Conservation (phyloP, 1,139 yeast genomes). For the Pneumocystis sp. region DNA sequence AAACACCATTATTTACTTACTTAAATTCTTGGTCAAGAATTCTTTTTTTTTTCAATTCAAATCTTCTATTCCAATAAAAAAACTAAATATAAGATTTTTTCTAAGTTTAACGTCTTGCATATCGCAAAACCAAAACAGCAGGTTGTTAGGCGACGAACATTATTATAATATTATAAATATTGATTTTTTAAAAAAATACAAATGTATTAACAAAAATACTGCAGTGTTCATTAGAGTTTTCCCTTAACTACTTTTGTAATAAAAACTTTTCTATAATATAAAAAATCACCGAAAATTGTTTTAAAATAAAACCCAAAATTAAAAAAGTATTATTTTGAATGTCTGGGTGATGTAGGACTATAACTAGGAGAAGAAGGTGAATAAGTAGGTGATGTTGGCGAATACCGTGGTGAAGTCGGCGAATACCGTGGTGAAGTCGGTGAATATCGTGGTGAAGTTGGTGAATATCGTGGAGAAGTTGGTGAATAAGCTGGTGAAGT, state of each 20-base stretch:
- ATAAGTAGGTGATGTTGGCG: conserved; percentile 53
- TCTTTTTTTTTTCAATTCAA: not conserved
- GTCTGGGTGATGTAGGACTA: conserved; percentile 32
- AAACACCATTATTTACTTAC: not conserved
- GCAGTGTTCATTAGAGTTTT: not conserved
- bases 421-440: conserved; percentile 51
- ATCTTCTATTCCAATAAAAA: not conserved
- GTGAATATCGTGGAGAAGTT: conserved; percentile 41
- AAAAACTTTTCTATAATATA: not conserved
- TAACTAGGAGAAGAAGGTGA: conserved; percentile 49
- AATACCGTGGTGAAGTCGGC: conserved; percentile 36
- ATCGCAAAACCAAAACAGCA: not conserved
- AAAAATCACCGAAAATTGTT: not conserved
- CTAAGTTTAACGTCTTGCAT: not conserved
- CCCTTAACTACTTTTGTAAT: not conserved
- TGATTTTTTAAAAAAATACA: not conserved
- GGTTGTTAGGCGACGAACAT: not conserved
- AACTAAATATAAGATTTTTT: not conserved
- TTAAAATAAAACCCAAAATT: not conserved
- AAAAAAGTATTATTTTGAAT: conserved; percentile 3
- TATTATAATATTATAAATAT: not conserved
- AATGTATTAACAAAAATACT: not conserved
- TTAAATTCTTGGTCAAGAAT: not conserved
- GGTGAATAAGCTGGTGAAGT: conserved; percentile 54
- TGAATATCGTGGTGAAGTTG: conserved; percentile 49